These are phyloP conservation scores for Effrenium voratum DNA, from an alignment of 73 alveolate species.

Conservation along the genomic window DNA sequence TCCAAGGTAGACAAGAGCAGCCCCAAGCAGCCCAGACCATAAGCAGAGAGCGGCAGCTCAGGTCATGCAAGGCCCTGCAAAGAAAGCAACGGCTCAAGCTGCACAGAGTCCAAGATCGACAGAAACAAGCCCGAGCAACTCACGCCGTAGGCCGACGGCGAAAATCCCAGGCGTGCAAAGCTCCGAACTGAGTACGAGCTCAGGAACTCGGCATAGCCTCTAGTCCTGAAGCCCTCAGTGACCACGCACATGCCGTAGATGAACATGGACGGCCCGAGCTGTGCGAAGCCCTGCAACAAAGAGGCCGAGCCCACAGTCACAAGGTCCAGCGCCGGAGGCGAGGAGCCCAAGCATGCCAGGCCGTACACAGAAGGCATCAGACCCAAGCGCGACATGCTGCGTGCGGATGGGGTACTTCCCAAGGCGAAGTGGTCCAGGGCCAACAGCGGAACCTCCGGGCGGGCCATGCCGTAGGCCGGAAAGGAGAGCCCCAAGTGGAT, in stretches of 20 bases:
- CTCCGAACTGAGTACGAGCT: constrained; percentile 93
- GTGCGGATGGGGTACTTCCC: constrained; percentile 35
- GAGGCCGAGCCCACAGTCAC: constrained; percentile 50
- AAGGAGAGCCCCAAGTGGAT: background rate
- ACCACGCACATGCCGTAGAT: constrained; percentile 88
- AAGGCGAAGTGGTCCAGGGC: constrained; percentile 56
- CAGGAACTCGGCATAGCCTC: constrained; percentile 93
- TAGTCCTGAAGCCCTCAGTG: constrained; percentile 84
- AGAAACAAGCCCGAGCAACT: background rate
- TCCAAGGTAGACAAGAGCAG: constrained; percentile 20
- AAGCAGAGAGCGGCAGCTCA: constrained; percentile 9
- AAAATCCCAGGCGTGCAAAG: constrained; percentile 54
- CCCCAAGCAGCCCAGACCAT: constrained; percentile 44
- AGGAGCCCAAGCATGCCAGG: constrained; percentile 41
- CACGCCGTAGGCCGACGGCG: constrained; percentile 70
- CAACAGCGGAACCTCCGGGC: constrained; percentile 16
- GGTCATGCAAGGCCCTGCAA: background rate
- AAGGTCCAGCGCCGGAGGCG: constrained; percentile 26
- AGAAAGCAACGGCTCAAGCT: background rate
- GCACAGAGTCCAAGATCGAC: constrained; percentile 41
- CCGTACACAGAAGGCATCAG: constrained; percentile 53
- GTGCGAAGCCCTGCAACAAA: constrained; percentile 64
- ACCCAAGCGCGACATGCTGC: constrained; percentile 25
- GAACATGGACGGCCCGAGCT: constrained; percentile 28
- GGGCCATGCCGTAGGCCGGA: constrained; percentile 50